Evolutionary conservation across 495 filamentous ascomycete species (phyloP), one percentile per base, ranked within the genome.

Genomic region (Rostrohypoxylon terebratum): DNA sequence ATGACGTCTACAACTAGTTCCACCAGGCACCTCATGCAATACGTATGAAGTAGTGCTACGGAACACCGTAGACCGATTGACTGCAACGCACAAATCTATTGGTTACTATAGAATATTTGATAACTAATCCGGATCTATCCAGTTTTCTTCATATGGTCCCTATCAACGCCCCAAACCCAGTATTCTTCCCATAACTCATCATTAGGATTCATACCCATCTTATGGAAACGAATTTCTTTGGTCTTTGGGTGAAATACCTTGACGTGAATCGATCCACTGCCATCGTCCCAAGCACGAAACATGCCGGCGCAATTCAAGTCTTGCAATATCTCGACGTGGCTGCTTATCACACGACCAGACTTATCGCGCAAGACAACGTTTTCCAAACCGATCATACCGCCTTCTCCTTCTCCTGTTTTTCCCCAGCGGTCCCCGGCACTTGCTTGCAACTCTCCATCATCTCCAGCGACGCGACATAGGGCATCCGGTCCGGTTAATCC

Each of bases 231-330:
- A 8, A 3, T 16, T 36, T 13, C 14, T 11, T 77, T 75, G 9
- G 78, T 45, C 8, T 81, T 79, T 1, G 77, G 74, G 31, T 79
- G 80, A 75, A 83, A 96, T 0, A 94, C 89, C 68, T 89, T 88
- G 45, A 90, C 88, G 60, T 80, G 83, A 63, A 87, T 86, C 34
- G 80, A 80, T 3, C 91, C 93, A 44, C 89, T 69, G 38, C 85
- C 86, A 67, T 92, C 89, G 33, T 93, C 78, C 87, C 90, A 96
- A 7, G 92, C 92, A 31, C 94, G 84, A 80, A 93, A 96, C 93
- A 98, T 95, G 0, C 94, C 94, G 3, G 90, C 92, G 73, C 92
- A 97, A 77, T 98, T 97, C 78, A 91, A 93, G 73, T 93, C 91
- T 57, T 86, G 89, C 28, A 92, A 83, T n/a, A 94, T 83, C 47